Percentiles rank a stretch among this genome's conserved stretches.
phyloP scores from a whole-genome alignment of 2,329 filamentous ascomycete species.

The Beauveria medogensis region DNA sequence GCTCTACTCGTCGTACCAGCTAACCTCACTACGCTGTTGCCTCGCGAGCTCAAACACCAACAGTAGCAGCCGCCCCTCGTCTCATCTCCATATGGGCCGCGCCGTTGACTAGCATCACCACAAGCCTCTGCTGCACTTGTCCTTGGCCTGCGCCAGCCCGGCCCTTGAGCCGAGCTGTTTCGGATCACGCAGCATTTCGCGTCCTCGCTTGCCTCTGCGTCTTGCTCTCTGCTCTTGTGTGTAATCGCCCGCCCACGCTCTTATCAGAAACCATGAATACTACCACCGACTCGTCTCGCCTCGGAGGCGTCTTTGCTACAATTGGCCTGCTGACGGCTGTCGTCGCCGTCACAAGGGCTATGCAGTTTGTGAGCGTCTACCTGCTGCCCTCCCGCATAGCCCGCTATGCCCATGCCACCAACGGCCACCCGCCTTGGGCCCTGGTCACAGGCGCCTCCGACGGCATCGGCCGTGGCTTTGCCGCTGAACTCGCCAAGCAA shows the following conservation, averaged over 20 bases:
- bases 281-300: not conserved
- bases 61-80: conserved; percentile 1
- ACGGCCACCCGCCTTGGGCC: conserved; percentile 19
- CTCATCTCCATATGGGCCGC: conserved; percentile 1
- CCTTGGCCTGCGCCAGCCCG: not conserved
- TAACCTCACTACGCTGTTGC: not conserved
- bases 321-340: conserved; percentile 18
- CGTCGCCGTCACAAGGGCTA: conserved; percentile 2
- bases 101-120: not conserved
- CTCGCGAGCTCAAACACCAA: not conserved
- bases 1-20: not conserved
- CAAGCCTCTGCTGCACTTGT: not conserved
- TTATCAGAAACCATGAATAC: not conserved
- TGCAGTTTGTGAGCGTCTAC: conserved; percentile 14
- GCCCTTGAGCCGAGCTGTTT: not conserved
- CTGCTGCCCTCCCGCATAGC: conserved; percentile 15
- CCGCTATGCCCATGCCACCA: conserved; percentile 10
- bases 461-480: conserved; percentile 26
- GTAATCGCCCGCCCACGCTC: not conserved
- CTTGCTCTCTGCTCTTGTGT: not conserved
- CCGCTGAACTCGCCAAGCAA: conserved; percentile 23
- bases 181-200: not conserved
- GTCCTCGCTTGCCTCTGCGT: not conserved
- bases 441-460: conserved; percentile 28
- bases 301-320: not conserved